Evolutionary conservation across 2,329 filamentous ascomycete species (phyloP), one percentile per base, ranked within the genome.

Genomic region (Clonostachys solani): DNA sequence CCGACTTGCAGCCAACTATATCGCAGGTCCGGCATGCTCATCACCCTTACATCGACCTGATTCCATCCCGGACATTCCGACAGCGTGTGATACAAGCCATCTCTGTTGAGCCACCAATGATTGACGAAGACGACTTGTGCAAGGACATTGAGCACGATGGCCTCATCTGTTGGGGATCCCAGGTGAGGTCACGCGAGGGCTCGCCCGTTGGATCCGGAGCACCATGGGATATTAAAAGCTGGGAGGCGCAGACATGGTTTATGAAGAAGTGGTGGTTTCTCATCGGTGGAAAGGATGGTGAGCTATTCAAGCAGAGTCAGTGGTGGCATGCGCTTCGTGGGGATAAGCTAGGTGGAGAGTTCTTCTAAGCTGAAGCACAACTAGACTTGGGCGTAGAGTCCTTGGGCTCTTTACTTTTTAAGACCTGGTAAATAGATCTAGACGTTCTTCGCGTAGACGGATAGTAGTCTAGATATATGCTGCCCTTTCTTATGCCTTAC

Each of bases 211-310:
- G 55, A 12, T 63, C 66, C 6, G 63, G 65, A 13, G 63, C 69
- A 15, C 65, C 71, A 0, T 74, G 71, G 71, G 70, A 71, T 46
- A 57, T 59, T 35, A 61, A 69, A 13, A 69, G 67, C 48, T 74
- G 71, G 71, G 71, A 74, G 49, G 69, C 66, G 3, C 63, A 61
- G 47, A 51, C 59, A 3, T 73, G 69, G 71, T 73, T 73, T 49
- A 46, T 73, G 38, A 61, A 65, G 40, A 73, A 74, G 50, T 72
- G 68, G 50, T 61, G 56, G 44, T 51, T 53, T 47, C 49, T 70
- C 5, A 53, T 63, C 6, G 64, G 65, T 3, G 65, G 62, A 3
- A 65, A 59, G 52, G 60, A 69, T 6, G 66, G 62, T 6, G 65
- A 67, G 40, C 58, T 71, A 55, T 65, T 61, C 60, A 62, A 51